A percentile compares a stretch with the other conserved stretches of the same genome.
phyloP scores from a whole-genome alignment of 257 asterid genomes.

The Vinca minor region DNA sequence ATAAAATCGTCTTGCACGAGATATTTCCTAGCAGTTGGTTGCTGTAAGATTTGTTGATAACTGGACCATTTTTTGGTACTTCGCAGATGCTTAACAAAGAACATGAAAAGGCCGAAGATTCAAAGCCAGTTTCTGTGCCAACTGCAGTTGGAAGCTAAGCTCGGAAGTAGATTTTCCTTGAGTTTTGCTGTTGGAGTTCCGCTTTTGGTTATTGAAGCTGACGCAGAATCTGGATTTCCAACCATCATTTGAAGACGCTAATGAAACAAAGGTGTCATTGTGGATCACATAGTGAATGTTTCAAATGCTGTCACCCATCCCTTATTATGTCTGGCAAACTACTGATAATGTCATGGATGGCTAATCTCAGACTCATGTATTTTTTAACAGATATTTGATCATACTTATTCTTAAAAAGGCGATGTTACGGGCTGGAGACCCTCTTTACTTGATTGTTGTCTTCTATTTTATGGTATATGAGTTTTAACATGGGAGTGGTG shows the following conservation, averaged over 20 bases:
- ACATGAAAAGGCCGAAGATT: constrained; percentile 83
- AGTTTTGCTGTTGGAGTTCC: constrained; percentile 8
- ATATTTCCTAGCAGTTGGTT: background rate
- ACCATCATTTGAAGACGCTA: background rate
- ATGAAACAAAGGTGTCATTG: constrained; percentile 1
- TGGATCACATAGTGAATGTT: constrained; percentile 7
- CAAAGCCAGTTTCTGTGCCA: constrained; percentile 63
- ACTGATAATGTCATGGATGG: background rate
- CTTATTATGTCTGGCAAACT: background rate
- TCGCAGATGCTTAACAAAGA: constrained; percentile 90
- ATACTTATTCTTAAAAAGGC: background rate
- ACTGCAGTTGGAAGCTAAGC: constrained; percentile 60
- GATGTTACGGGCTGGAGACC: background rate
- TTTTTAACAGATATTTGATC: background rate
- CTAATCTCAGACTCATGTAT: background rate
- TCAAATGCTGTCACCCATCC: constrained; percentile 1
- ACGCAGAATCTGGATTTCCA: background rate
- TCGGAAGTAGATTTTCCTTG: background rate
- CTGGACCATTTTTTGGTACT: background rate
- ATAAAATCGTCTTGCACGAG: background rate
- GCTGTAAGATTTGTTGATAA: background rate
- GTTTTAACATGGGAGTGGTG: too few species aligned
- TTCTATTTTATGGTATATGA: background rate
- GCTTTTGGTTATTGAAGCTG: constrained; percentile 12
- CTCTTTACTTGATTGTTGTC: background rate